A percentile compares a stretch with the other conserved stretches of the same genome.
phyloP scores from a whole-genome alignment of 2,329 filamentous ascomycete species.

The Aspergillus texensis region DNA sequence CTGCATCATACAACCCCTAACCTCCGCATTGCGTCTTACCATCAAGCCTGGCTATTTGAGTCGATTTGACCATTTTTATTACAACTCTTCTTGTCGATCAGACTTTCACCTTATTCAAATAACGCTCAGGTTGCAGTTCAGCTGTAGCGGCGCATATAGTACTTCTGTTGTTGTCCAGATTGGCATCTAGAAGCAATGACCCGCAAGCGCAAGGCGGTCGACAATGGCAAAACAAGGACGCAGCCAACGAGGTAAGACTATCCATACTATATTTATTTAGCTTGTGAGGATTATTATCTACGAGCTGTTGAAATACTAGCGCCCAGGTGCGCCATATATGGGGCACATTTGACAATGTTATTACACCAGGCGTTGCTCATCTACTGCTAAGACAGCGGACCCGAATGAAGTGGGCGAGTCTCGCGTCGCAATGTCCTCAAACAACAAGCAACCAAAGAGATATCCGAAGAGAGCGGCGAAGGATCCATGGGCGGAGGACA shows the following conservation, averaged over 20 bases:
- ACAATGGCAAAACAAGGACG: slow-evolving; percentile 30
- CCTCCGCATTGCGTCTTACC: slow-evolving; percentile 56
- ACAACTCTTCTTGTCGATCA: not conserved
- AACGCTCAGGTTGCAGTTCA: slow-evolving; percentile 4
- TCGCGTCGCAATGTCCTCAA: slow-evolving; percentile 32
- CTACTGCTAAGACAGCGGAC: slow-evolving; percentile 32
- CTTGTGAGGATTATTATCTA: not conserved
- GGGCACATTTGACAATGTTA: slow-evolving; percentile 13
- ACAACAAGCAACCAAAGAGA: slow-evolving; percentile 31
- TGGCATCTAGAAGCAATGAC: slow-evolving; percentile 31
- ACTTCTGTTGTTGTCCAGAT: slow-evolving; percentile 11
- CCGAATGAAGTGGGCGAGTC: slow-evolving; percentile 26
- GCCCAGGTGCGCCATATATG: not conserved
- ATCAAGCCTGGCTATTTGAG: slow-evolving; percentile 91
- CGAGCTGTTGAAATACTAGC: not conserved
- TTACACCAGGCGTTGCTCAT: slow-evolving; percentile 25
- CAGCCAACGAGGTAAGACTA: slow-evolving; percentile 24
- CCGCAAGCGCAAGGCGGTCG: slow-evolving; percentile 39
- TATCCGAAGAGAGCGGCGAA: slow-evolving; percentile 36
- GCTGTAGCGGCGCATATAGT: slow-evolving; percentile 9
- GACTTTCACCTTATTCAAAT: slow-evolving; percentile 3
- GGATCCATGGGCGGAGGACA: slow-evolving; percentile 42
- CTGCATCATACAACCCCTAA: slow-evolving; percentile 1
- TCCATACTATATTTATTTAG: not conserved
- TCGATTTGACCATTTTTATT: slow-evolving; percentile 77